These are phyloP conservation scores for Passiflora organensis DNA, from an alignment of 345 rosid genomes.

Conservation along the genomic window DNA sequence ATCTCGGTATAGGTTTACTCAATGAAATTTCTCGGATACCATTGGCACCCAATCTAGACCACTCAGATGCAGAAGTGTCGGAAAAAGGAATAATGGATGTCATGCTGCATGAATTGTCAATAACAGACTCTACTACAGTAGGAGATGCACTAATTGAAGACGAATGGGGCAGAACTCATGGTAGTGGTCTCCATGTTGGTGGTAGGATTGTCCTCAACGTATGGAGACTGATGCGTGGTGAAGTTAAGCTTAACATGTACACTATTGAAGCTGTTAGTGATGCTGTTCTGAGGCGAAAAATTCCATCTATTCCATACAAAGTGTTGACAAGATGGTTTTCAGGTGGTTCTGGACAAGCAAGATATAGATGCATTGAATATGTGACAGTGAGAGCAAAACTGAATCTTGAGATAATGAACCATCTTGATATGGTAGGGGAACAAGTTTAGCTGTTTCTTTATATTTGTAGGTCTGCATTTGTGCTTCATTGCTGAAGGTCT, in stretches of 20 bases:
- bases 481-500: no score
- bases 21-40: constrained; percentile 73
- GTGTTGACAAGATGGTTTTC: constrained; percentile 73
- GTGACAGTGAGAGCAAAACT: constrained; percentile 62
- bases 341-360: constrained; percentile 69
- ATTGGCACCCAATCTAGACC: constrained; percentile 28
- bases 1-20: constrained; percentile 80
- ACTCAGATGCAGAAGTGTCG: constrained; percentile 28
- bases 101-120: constrained; percentile 32
- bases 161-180: constrained; percentile 98
- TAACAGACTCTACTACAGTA: constrained; percentile 33
- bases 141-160: constrained; percentile 69
- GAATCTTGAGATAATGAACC: constrained; percentile 71
- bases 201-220: constrained; percentile 87
- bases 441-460: neutral
- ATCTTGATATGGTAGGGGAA: constrained; percentile 76
- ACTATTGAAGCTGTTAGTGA: constrained; percentile 77
- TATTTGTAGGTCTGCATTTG: neutral
- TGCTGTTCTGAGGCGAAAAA: constrained; percentile 74
- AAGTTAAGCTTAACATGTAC: constrained; percentile 81
- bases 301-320: constrained; percentile 61
- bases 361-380: constrained; percentile 78
- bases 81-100: constrained; percentile 32
- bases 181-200: constrained; percentile 93
- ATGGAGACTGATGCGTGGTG: constrained; percentile 86